These are phyloP conservation scores for Starmerella scarabaei DNA, from an alignment of 805 yeast species.

Conservation along the genomic window DNA sequence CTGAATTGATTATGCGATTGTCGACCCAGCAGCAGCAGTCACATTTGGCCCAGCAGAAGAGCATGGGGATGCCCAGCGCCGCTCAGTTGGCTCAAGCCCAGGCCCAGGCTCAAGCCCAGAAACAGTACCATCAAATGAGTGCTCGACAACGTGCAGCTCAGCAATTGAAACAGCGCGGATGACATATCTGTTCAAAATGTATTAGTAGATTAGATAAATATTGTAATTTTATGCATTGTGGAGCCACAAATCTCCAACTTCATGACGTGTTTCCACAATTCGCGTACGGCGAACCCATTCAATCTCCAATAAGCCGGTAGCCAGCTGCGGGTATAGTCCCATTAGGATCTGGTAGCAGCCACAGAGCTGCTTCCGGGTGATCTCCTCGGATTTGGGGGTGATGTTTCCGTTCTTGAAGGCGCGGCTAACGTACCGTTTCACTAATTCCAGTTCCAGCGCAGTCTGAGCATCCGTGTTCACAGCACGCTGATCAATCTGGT, in stretches of 20 bases:
- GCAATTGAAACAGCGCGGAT: slow-evolving; percentile 3
- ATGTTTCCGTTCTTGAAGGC: slow-evolving; percentile 11
- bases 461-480: background rate
- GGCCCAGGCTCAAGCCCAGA: slow-evolving; percentile 1
- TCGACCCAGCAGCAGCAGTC: slow-evolving; percentile 5
- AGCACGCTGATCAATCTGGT: slow-evolving; percentile 23
- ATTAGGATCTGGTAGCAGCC: slow-evolving; percentile 14
- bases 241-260: background rate
- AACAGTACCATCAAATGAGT: slow-evolving; percentile 5
- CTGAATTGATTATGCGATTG: slow-evolving; percentile 14
- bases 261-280: slow-evolving; percentile 6
- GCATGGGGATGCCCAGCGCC: no score
- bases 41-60: slow-evolving; percentile 3
- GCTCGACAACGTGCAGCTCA: slow-evolving; percentile 13
- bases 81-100: no score
- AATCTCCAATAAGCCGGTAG: slow-evolving; percentile 20
- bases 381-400: slow-evolving; percentile 6
- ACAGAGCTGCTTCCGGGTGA: slow-evolving; percentile 3
- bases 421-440: slow-evolving; percentile 14
- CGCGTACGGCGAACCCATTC: slow-evolving; percentile 23
- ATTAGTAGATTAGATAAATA: background rate
- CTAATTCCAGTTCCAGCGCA: slow-evolving; percentile 7
- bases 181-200: background rate
- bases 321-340: slow-evolving; percentile 11
- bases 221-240: background rate